Evolutionary conservation across 805 yeast genomes (phyloP), one percentile per base, ranked within the genome.

Genomic region (Sungouiozyma ichnusensis): DNA sequence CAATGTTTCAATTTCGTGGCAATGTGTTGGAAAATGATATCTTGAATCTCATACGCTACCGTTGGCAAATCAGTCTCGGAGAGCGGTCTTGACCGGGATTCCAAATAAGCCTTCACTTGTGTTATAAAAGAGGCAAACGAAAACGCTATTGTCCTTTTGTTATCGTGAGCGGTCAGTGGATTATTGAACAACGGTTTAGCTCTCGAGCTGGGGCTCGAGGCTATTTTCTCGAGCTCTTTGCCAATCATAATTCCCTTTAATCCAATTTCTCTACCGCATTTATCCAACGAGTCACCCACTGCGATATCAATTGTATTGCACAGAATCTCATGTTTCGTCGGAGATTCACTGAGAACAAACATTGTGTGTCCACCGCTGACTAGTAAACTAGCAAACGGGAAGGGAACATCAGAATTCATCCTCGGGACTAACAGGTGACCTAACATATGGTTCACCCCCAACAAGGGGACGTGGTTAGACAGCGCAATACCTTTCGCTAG

Each of bases 391-490:
- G 85, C 51, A 49, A 83, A 85, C 2, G 94, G 94, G 50, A 67
- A 82, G 15, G 56, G 40, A 0, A 46, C 37, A 1, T 42, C 17
- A 39, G 62, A 53, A 17, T 57, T 64, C 57, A 77, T 58, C 40
- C 87, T 59, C 1, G 87, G 78, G 0, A 85, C 69, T 20, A 92
- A 60, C 4, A 92, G 65, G 64, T 92, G 98, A 0, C 95, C 98
- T 38, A 90, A 67, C 98, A 92, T 90, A 55, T 92, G 98, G 58
- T 92, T 94, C 0, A 90, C 95, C 0, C 97, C 97, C 2, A 92
- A 67, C 16, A 85, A 54, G 0, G 96, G 97, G 5, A 67, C 72
- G 13, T 72, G 60, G 81, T 86, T 82, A 0, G 88, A 97, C 0
- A 82, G 64, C 1, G 87, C 66, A 11, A 92, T 65, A 0, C 97